A percentile compares a stretch with the other conserved stretches of the same genome.
Evolutionary conservation across 495 filamentous ascomycete species (phyloP).

Genomic region (Recurvomyces mirabilis): DNA sequence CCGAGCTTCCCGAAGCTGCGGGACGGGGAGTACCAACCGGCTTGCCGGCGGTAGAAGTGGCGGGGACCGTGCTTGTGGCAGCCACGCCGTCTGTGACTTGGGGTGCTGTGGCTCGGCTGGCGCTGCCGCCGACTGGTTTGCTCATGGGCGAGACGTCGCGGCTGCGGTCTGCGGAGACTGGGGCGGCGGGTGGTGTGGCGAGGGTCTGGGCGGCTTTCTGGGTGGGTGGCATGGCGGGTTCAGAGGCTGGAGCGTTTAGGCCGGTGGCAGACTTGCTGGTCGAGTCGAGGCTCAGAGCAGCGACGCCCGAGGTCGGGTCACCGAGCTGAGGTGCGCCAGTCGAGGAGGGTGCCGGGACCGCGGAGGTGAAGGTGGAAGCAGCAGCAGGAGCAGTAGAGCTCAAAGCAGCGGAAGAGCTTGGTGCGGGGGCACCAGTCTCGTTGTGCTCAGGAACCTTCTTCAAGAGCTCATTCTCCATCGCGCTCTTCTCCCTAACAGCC

Average conservation of each 20-base stretch:
- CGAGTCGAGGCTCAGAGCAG: slow-evolving; percentile 20
- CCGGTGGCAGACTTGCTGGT: neutral
- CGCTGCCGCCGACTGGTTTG: slow-evolving; percentile 7
- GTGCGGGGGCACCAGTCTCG: slow-evolving; percentile 11
- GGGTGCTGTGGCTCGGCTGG: slow-evolving; percentile 12
- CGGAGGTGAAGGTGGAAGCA: neutral
- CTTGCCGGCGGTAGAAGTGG: slow-evolving; percentile 13
- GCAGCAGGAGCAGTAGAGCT: slow-evolving; percentile 4
- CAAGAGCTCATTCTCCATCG: slow-evolving; percentile 21
- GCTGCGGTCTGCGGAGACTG: slow-evolving; percentile 4
- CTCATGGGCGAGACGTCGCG: slow-evolving; percentile 31
- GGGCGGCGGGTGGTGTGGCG: neutral
- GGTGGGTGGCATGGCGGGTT: slow-evolving; percentile 5
- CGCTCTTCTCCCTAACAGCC: slow-evolving; percentile 20
- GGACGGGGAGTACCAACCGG: slow-evolving; percentile 13
- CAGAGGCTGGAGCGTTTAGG: slow-evolving; percentile 18
- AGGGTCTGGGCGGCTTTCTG: neutral
- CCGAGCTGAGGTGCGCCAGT: slow-evolving; percentile 16
- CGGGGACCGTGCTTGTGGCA: slow-evolving; percentile 17
- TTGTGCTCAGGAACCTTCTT: slow-evolving; percentile 18
- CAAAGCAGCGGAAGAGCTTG: slow-evolving; percentile 3
- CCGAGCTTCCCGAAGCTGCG: neutral
- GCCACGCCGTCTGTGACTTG: slow-evolving; percentile 24
- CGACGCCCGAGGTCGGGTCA: slow-evolving; percentile 16
- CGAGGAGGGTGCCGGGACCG: no score